phyloP scores from a whole-genome alignment of 139 green algal genomes.

The Chlorella sp. region DNA sequence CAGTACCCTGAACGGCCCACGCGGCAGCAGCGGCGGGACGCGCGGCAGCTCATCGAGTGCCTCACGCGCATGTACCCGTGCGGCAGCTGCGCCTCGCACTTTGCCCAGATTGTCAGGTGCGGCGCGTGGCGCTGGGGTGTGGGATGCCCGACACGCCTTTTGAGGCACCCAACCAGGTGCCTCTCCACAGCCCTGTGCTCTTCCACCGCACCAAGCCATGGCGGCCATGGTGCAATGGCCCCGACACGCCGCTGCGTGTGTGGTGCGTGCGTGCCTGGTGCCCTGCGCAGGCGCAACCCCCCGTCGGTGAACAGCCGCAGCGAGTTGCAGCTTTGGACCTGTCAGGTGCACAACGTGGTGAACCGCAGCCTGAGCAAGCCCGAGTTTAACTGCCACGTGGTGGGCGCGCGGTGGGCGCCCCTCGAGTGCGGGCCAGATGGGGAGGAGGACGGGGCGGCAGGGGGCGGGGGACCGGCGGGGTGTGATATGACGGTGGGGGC shows the following conservation, averaged over 20 bases:
- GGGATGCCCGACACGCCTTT: too few species aligned
- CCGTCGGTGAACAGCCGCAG: conserved; percentile 34
- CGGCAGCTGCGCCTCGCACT: conserved; percentile 84
- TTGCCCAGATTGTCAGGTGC: conserved; percentile 70
- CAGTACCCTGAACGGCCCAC: conserved; percentile 77
- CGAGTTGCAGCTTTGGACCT: conserved; percentile 78
- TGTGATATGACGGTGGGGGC: not conserved
- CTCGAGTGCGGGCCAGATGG: conserved; percentile 11
- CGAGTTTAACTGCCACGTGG: conserved; percentile 77
- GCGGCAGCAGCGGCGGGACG: conserved; percentile 70
- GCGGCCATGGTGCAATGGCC: too few species aligned
- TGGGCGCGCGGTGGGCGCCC: conserved; percentile 58
- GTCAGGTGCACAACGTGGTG: conserved; percentile 78
- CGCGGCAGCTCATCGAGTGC: conserved; percentile 50
- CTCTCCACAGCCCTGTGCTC: too few species aligned
- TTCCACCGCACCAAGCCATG: too few species aligned
- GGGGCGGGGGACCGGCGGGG: too few species aligned
- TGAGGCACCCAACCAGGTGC: too few species aligned
- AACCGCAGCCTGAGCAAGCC: conserved; percentile 58
- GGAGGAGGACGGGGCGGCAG: not conserved
- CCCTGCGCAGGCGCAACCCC: conserved; percentile 36
- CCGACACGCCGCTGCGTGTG: too few species aligned
- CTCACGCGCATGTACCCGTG: conserved; percentile 91
- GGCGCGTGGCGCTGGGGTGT: too few species aligned
- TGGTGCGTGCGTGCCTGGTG: too few species aligned